Base-by-base conservation (phyloP, 2,329 filamentous ascomycete species). In the Colletotrichum falcatum region DNA sequence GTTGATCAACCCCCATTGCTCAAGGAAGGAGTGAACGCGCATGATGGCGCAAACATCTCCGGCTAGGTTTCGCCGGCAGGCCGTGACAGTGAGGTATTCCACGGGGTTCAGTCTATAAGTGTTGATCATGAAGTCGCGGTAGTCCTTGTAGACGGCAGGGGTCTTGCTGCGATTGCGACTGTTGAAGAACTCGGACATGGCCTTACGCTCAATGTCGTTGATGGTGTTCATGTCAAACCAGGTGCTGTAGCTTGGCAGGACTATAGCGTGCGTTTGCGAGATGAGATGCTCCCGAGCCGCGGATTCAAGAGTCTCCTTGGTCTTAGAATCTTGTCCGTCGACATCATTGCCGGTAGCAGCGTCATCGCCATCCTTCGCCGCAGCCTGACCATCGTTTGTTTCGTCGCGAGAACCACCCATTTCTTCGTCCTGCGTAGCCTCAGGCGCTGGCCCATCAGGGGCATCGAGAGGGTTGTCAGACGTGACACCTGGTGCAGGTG, bases 61-160 rank as follows among this genome's bases (percentile, higher is more conserved):
- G 28, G 96, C 96, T 78, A 99, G 83, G 80, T 99, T 99, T 75
- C 96, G 90, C 73, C 96, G 89, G 80, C 96, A 99, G 61, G 96
- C 96, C 14, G 96, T 99, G 65, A 99, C 95, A 6, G 96, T 99
- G 65, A 99, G 87, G 78, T 99, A 99, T 81, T 99, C 96, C 64
- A 94, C 89, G 6, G 96, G 96, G 79, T 98, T 99, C 66, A 99
- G 85, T 46, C 96, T 92, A 82, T 99, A 99, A 18, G 96, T 98
- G 84, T 99, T 99, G 84, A 99, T 94, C 96, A 99, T 99, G 79
- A 99, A 99, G 79, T 99, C 96, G 75, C 96, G 92, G 82, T 99
- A 99, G 79, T 99, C 96, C 83, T 98, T 98, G 86, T 99, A 99
- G 28, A 98, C 94, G 59, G 94, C 91, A 1, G 94, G 92, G 0